These are phyloP conservation scores for Cyberlindnera meyerae DNA, from an alignment of 805 yeast species.

Conservation along the genomic window DNA sequence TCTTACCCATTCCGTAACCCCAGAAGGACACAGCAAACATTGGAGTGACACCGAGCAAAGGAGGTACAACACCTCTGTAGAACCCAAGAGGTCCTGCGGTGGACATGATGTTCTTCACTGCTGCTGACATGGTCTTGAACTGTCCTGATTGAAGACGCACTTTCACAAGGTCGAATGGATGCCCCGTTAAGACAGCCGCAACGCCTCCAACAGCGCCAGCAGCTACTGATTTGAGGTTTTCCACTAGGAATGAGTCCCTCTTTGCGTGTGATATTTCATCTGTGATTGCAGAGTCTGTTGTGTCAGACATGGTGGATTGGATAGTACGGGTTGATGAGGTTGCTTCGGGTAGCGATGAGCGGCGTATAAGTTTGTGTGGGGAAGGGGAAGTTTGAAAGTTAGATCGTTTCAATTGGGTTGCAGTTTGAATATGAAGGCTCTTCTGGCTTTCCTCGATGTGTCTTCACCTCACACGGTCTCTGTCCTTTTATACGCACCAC, in stretches of 20 bases:
- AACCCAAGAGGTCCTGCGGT: conserved; percentile 75
- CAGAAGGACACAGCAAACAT: conserved; percentile 98
- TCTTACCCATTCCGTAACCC: conserved; percentile 95
- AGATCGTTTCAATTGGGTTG: too few species aligned
- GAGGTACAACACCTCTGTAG: conserved; percentile 92
- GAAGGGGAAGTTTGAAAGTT: too few species aligned
- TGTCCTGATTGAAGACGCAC: conserved; percentile 80
- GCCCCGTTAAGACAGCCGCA: conserved; percentile 93
- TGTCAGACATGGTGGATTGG: conserved; percentile 15
- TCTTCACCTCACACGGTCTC: too few species aligned
- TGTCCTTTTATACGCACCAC: too few species aligned
- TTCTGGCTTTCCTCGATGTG: too few species aligned
- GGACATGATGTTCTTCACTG: conserved; percentile 65
- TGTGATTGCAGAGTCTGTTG: conserved; percentile 28
- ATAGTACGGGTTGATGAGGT: too few species aligned
- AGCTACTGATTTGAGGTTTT: conserved; percentile 79
- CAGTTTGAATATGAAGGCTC: too few species aligned
- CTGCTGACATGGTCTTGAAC: conserved; percentile 59
- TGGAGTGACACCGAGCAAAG: conserved; percentile 94
- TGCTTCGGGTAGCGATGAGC: too few species aligned
- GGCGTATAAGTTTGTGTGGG: too few species aligned
- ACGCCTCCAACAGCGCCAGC: conserved; percentile 97
- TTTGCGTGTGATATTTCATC: conserved; percentile 77
- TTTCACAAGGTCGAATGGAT: conserved; percentile 91
- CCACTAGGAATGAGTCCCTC: conserved; percentile 36